Percentiles rank a stretch among this genome's conserved stretches.
Evolutionary conservation across 257 asterid species (phyloP).

Genomic region (Nicotiana attenuata): DNA sequence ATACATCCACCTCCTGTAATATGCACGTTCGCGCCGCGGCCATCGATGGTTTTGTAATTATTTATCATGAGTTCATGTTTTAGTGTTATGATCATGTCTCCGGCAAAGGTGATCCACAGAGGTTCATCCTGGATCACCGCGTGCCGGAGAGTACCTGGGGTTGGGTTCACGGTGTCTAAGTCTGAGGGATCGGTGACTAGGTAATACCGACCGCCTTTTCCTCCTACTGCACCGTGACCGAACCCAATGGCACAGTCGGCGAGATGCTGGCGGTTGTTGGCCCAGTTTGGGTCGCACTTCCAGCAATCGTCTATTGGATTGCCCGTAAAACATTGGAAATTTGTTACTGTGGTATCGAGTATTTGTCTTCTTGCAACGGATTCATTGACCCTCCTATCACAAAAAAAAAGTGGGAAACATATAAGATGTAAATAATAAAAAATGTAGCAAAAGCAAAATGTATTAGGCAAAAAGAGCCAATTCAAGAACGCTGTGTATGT

Average conservation of each 20-base stretch:
- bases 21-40: constrained; percentile 21
- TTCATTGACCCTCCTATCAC: constrained; percentile 14
- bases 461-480: too few relatives aligned
- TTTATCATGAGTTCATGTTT: constrained; percentile 20
- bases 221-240: constrained; percentile 21
- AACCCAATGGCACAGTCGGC: constrained; percentile 31
- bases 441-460: too few relatives aligned
- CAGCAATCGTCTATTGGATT: constrained; percentile 34
- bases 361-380: constrained; percentile 18
- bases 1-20: constrained; percentile 26
- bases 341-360: background rate
- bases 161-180: constrained; percentile 21
- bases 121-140: constrained; percentile 28
- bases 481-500: background rate
- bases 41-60: constrained; percentile 19
- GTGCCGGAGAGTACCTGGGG: constrained; percentile 31
- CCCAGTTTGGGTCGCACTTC: constrained; percentile 25
- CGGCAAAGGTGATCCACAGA: constrained; percentile 22
- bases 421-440: too few relatives aligned
- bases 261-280: constrained; percentile 20
- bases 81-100: constrained; percentile 20
- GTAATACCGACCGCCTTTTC: constrained; percentile 24
- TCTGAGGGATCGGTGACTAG: constrained; percentile 23
- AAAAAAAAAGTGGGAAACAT: background rate
- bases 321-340: constrained; percentile 22